Evolutionary conservation across 495 filamentous ascomycete genomes (phyloP).

Genomic region (Aspergillus asperescens): DNA sequence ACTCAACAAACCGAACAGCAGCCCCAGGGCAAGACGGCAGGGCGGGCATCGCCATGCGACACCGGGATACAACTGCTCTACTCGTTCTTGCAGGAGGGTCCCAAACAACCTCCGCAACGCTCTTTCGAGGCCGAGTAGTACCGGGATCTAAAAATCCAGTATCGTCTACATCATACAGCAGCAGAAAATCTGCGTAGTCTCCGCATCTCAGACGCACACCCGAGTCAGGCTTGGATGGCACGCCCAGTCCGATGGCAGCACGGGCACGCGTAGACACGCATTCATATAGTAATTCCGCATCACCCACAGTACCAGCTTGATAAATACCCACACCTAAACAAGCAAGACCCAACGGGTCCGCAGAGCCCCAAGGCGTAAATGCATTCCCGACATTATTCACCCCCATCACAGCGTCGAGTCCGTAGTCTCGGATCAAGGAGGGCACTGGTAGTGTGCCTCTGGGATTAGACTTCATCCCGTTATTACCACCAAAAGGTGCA

Average conservation of each 20-base stretch:
- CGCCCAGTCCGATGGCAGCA: conserved; percentile 33
- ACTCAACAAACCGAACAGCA: conserved; percentile 6
- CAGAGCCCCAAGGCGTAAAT: conserved; percentile 68
- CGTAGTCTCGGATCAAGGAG: conserved; percentile 56
- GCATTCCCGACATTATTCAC: conserved; percentile 79
- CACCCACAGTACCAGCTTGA: conserved; percentile 55
- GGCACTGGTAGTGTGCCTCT: conserved; percentile 60
- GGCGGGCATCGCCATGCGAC: conserved; percentile 15
- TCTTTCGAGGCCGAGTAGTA: conserved; percentile 22
- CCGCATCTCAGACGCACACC: conserved; percentile 15
- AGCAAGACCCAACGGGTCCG: conserved; percentile 62
- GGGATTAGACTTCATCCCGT: conserved; percentile 21
- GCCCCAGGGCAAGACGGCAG: not conserved
- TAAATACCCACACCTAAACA: conserved; percentile 63
- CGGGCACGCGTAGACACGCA: conserved; percentile 57
- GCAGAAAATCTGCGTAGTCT: conserved; percentile 21
- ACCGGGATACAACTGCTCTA: conserved; percentile 25
- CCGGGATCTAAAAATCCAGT: conserved; percentile 23
- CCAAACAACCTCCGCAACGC: conserved; percentile 38
- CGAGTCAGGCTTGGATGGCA: not conserved
- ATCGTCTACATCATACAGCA: conserved; percentile 29
- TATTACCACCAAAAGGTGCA: conserved; percentile 27
- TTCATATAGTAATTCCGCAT: conserved; percentile 57
- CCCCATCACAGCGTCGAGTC: conserved; percentile 55
- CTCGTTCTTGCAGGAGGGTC: conserved; percentile 26